Base-by-base conservation (phyloP, 805 yeast species). In the Yarrowia sp. region DNA sequence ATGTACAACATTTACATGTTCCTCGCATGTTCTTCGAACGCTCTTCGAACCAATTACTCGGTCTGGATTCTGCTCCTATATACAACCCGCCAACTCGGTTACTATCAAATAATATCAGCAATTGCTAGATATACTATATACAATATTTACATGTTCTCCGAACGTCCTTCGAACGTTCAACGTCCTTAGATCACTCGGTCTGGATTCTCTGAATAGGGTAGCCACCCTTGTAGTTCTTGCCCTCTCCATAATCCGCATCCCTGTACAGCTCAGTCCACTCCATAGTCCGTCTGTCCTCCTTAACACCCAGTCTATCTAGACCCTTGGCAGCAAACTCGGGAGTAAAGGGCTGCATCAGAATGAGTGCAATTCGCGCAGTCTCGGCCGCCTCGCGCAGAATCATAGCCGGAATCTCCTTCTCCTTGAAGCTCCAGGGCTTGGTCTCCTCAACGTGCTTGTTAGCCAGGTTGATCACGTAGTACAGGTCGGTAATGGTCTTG, bases 361-460 rank as follows among this genome's bases (percentile, higher is more conserved):
- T 84, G 0, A 93, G 78, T 10, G 81, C 68, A 0, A 89, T 80
- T 62, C 98, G 78, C 14, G 85, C 78, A 0, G 84, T 80, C 67
- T 93, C 98, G 8, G 88, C 81, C 0, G 90, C 86, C 8, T 81
- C 68, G 64, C 81, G 84, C 2, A 92, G 82, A 13, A 84, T 79
- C 46, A 80, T 74, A 70, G 84, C 87, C 66, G 80, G 84, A 24
- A 62, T 38, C 1, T 66, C 63, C 3, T 67, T 64, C 1, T 68
- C 67, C 46, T 74, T 76, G 55, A 78, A 74, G 8, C 75, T 72
- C 98, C 98, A 93, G 0, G 97, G 97, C 67, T 84, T 86, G 6
- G 84, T 74, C 0, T 72, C 75, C 69, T 90, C 96, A 65, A 91
- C 79, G 31, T 87, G 80, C 18, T 76, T 76, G 69, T 93, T 93